Evolutionary conservation across 805 yeast species (phyloP).

Genomic region (Kuraishia ogatae): DNA sequence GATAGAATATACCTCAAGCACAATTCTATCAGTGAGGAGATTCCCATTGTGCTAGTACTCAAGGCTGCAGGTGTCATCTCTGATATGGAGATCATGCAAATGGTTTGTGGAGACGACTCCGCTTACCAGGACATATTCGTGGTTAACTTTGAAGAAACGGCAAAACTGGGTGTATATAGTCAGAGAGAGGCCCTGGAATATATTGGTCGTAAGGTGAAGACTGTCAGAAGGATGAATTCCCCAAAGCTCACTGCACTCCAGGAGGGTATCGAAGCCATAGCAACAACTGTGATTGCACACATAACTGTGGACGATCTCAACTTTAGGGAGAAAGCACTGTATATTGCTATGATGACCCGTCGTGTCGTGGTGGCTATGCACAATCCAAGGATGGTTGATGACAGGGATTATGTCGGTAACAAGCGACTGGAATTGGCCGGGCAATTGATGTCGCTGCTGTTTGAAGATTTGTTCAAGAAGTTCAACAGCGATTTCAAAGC

Average conservation of each 20-base stretch:
- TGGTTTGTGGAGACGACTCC: conserved; percentile 87
- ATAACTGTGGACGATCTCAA: conserved; percentile 98
- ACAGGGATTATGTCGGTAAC: conserved; percentile 88
- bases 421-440: conserved; percentile 93
- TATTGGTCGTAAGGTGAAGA: conserved; percentile 85
- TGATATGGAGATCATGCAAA: conserved; percentile 86
- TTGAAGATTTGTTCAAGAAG: conserved; percentile 95
- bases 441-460: conserved; percentile 86
- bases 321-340: conserved; percentile 92
- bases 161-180: conserved; percentile 75
- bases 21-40: conserved; percentile 90
- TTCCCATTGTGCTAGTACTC: conserved; percentile 86
- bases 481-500: conserved; percentile 93
- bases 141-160: conserved; percentile 89
- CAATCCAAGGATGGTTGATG: conserved; percentile 71
- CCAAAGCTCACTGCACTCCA: conserved; percentile 75
- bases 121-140: conserved; percentile 88
- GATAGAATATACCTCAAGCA: conserved; percentile 87
- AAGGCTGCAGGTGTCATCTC: conserved; percentile 94
- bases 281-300: conserved; percentile 84
- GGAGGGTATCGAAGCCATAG: conserved; percentile 95
- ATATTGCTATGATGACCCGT: conserved; percentile 91
- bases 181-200: conserved; percentile 92
- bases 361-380: conserved; percentile 96
- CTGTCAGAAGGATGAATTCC: conserved; percentile 78